Percentiles rank a stretch among this genome's conserved stretches.
phyloP scores from a whole-genome alignment of 1,284 basidiomycete species.

The Malassezia yamatoensis region DNA sequence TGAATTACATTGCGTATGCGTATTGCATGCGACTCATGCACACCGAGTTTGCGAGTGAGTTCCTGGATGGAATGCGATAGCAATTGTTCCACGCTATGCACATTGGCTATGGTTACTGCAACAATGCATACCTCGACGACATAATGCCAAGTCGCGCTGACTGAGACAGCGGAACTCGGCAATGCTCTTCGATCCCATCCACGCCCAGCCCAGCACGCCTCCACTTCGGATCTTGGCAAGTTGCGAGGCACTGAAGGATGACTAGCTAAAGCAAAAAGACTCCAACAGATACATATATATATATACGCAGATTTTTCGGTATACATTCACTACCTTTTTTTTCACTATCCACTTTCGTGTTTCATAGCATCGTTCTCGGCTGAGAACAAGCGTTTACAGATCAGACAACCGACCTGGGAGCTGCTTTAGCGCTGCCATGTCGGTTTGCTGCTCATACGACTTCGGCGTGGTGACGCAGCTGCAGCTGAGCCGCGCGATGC shows the following conservation, averaged over 20 bases:
- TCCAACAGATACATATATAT: too few species aligned
- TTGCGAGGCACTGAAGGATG: too few species aligned
- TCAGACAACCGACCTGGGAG: too few species aligned
- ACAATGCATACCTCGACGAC: constrained; percentile 5
- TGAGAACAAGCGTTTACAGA: too few species aligned
- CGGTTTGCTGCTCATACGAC: constrained; percentile 37
- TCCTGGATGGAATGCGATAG: not conserved
- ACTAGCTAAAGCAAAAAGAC: too few species aligned
- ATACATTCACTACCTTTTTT: too few species aligned
- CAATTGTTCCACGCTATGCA: constrained; percentile 3
- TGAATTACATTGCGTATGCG: constrained; percentile 2
- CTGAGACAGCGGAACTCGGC: not conserved
- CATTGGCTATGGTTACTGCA: constrained; percentile 2
- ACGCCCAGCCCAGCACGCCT: too few species aligned
- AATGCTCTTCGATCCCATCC: too few species aligned
- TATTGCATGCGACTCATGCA: constrained; percentile 2
- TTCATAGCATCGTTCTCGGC: too few species aligned
- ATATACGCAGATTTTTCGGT: too few species aligned
- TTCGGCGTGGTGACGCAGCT: constrained; percentile 34
- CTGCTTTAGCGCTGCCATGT: constrained; percentile 30
- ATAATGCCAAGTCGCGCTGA: constrained; percentile 11
- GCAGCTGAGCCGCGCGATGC: constrained; percentile 15
- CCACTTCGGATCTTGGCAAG: too few species aligned
- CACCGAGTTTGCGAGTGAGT: constrained; percentile 2
- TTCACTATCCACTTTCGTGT: too few species aligned